These are phyloP conservation scores for Penicillium thymicola DNA, from an alignment of 2,329 filamentous ascomycete species.

Conservation along the genomic window DNA sequence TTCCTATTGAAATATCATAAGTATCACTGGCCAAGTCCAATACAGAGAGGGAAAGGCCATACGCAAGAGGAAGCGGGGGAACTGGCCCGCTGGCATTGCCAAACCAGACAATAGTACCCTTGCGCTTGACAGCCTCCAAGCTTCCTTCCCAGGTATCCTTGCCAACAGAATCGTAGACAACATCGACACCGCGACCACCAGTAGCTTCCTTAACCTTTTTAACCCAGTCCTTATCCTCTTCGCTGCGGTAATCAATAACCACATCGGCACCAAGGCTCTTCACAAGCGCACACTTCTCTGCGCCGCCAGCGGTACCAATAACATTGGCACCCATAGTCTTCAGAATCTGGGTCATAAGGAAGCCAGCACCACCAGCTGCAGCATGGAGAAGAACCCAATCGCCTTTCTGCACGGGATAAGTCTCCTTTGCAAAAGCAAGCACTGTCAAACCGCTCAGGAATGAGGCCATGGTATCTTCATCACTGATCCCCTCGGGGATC, in stretches of 20 bases:
- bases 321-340: conserved; percentile 68
- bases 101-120: conserved; percentile 74
- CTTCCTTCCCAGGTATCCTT: conserved; percentile 79
- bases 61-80: conserved; percentile 62
- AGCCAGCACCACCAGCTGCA: conserved; percentile 76
- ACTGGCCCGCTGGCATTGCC: conserved; percentile 80
- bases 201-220: conserved; percentile 84
- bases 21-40: not conserved
- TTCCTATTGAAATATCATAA: conserved; percentile 21
- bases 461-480: conserved; percentile 63
- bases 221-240: conserved; percentile 74
- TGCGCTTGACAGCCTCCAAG: conserved; percentile 69
- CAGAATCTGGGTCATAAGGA: conserved; percentile 72
- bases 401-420: conserved; percentile 65
- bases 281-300: conserved; percentile 69
- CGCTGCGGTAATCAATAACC: conserved; percentile 75
- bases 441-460: conserved; percentile 83
- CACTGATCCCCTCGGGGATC: conserved; percentile 61
- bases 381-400: conserved; percentile 84
- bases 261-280: conserved; percentile 65
- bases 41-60: conserved; percentile 39
- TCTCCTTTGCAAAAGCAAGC: conserved; percentile 72
- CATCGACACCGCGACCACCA: conserved; percentile 66
- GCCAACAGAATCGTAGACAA: conserved; percentile 83
- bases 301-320: conserved; percentile 74